Evolutionary conservation across 371 early-diverging fungal genomes (phyloP), one percentile per base, ranked within the genome.

Genomic region (Synchytrium microbalum): DNA sequence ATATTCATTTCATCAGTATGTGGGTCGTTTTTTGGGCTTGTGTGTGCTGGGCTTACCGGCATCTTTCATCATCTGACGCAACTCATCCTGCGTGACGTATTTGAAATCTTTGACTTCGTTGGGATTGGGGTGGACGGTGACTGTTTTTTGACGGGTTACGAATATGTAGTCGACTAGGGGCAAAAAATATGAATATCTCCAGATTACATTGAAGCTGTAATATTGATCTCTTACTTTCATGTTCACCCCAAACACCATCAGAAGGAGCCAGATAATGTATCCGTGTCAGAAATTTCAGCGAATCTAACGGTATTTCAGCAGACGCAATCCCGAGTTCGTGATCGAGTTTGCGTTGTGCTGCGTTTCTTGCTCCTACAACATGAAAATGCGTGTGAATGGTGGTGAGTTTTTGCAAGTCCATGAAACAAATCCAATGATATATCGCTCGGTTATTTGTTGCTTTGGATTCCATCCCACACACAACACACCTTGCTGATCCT

Each of bases 221-320:
- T 32, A 3, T 46, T 31, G n/a, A 27, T n/a, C n/a, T 73, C 79
- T 69, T 79, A 88, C 90, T 74, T 75, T 95, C 96, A 70, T 95
- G 94, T 77, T 98, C 98, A 26, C 96, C 96, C 98, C 98, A 98
- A 62, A 86, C 63, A n/a, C 90, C 94, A 71, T 95, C 92, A 28
- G 91, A 91, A 1, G 92, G 89, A 8, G 98, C 94, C 69, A 90
- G 65, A 75, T 98, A 98, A 71, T 94, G 96, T 58, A 98, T 94
- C 59, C 92, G 78, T 2, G 96, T 95, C 70, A 98, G 75, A 75
- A 85, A 96, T 66, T 87, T 73, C 73, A 98, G 85, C 32, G 86
- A 64, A 19, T 92, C 94, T 65, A 92, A 61, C 5, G 89, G 88
- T 2, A 94, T 69, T 65, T 76, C 69, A 24, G 63, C 79, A 5